Evolutionary conservation across 148 eudicot genomes (phyloP).

Genomic region (Persicaria tinctoria): DNA sequence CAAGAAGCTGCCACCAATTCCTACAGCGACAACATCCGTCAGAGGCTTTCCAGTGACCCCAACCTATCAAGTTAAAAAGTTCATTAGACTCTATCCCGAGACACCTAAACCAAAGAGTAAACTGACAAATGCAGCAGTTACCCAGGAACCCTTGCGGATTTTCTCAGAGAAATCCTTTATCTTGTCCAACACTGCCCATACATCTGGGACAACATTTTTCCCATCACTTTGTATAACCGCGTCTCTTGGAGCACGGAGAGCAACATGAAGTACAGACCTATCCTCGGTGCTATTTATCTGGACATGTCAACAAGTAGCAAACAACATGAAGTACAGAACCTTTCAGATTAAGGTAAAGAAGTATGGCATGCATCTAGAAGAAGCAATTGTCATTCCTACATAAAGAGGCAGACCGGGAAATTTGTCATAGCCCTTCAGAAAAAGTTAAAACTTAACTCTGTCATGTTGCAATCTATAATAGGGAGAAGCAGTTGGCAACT

Average conservation of each 20-base stretch:
- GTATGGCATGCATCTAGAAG: neutral
- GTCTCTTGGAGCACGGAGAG: constrained; percentile 92
- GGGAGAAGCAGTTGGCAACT: neutral
- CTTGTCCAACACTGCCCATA: constrained; percentile 91
- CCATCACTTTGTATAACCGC: constrained; percentile 70
- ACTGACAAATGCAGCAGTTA: constrained; percentile 20
- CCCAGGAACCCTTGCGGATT: constrained; percentile 96
- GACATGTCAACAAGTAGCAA: constrained; percentile 16
- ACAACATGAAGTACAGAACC: neutral
- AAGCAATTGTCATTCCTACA: neutral
- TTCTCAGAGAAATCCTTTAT: constrained; percentile 82
- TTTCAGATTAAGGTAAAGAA: neutral
- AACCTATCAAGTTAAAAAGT: constrained; percentile 35
- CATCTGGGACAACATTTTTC: constrained; percentile 91
- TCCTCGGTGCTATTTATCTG: constrained; percentile 96
- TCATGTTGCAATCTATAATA: neutral
- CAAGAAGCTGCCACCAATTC: constrained; percentile 96
- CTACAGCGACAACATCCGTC: constrained; percentile 74
- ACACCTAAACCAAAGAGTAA: constrained; percentile 2
- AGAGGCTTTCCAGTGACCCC: constrained; percentile 88
- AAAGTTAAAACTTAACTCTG: neutral
- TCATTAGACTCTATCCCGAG: neutral
- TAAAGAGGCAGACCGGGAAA: neutral
- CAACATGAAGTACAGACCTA: constrained; percentile 91
- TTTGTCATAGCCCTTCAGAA: neutral